phyloP scores from a whole-genome alignment of 768 basidiomycete species.

The Boletus fagicola region DNA sequence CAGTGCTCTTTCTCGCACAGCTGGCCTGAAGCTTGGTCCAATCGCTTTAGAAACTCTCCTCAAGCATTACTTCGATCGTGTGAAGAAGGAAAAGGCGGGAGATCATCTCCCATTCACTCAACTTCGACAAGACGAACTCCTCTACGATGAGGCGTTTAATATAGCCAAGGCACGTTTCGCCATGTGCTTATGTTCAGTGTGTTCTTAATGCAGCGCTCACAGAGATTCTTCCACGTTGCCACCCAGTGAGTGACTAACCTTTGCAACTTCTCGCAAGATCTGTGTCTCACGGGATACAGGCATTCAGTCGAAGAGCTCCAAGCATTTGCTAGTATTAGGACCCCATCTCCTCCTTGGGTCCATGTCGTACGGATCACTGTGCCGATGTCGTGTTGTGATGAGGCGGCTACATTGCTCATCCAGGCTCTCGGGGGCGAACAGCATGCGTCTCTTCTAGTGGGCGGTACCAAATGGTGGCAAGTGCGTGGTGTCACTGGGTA shows the following conservation, averaged over 20 bases:
- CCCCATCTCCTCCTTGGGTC: constrained; percentile 83
- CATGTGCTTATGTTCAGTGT: not conserved
- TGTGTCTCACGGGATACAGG: constrained; percentile 35
- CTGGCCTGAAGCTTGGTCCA: constrained; percentile 67
- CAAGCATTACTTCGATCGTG: constrained; percentile 78
- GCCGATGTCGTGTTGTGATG: constrained; percentile 72
- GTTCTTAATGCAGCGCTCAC: not conserved
- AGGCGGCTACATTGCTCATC: constrained; percentile 71
- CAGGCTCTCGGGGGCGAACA: constrained; percentile 84
- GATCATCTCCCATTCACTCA: constrained; percentile 43
- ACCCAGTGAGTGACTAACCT: constrained; percentile 49
- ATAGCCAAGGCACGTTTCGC: constrained; percentile 59
- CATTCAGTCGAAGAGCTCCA: constrained; percentile 84
- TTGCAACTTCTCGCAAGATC: not conserved
- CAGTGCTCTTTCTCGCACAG: constrained; percentile 61
- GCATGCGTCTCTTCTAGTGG: constrained; percentile 64
- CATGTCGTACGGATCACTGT: constrained; percentile 69
- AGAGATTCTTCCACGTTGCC: constrained; percentile 77
- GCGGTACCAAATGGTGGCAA: constrained; percentile 98
- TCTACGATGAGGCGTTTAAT: constrained; percentile 79
- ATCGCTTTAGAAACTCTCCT: constrained; percentile 74
- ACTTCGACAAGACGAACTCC: constrained; percentile 67
- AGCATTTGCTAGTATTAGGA: constrained; percentile 76
- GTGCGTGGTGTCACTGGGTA: constrained; percentile 82
- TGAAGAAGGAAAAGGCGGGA: constrained; percentile 42